Evolutionary conservation across 2,329 filamentous ascomycete species (phyloP), one percentile per base, ranked within the genome.

Genomic region (Cladobotryum protrusum): DNA sequence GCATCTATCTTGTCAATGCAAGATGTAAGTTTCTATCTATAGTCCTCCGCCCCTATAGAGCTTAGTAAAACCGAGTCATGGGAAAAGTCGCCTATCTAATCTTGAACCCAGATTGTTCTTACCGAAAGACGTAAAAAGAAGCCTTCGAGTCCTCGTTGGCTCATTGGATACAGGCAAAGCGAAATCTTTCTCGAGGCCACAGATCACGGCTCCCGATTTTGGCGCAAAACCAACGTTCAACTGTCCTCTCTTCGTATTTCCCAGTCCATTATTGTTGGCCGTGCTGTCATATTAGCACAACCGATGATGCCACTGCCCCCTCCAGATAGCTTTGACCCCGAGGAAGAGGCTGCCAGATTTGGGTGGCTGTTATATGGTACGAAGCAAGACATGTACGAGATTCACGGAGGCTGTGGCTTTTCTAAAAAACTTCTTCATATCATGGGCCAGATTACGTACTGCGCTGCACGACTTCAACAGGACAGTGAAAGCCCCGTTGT

Each of bases 341-440:
- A 62, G 20, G 49, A 55, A 9, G 63, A 69, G 45, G 53, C 63
- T 1, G 52, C 57, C 3, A 60, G 67, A 19, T 72, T 72, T 44
- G 63, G 60, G 7, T 72, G 69, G 67, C 61, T 72, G 8, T 58
- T 69, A 1, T 69, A 71, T 39, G 69, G 68, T 3, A 63, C 61
- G 0, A 57, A 63, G 33, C 53, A 50, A 15, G 66, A 70, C 11
- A 63, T 66, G 53, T 64, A 62, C 33, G 61, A 70, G 46, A 68
- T 72, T 4, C 69, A 72, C 42, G 69, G 69, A 8, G 69, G 67
- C 0, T 72, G 69, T 43, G 69, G 69, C 9, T 72, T 72, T 49
- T 72, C 69, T 0, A 70, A 68, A 46, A 67, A 63, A 37, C 56
- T 72, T 4, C 59, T 72, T 18, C 63, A 70, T 43, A 59, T 57